phyloP scores from a whole-genome alignment of 768 basidiomycete genomes.

The Lentinula sp. region DNA sequence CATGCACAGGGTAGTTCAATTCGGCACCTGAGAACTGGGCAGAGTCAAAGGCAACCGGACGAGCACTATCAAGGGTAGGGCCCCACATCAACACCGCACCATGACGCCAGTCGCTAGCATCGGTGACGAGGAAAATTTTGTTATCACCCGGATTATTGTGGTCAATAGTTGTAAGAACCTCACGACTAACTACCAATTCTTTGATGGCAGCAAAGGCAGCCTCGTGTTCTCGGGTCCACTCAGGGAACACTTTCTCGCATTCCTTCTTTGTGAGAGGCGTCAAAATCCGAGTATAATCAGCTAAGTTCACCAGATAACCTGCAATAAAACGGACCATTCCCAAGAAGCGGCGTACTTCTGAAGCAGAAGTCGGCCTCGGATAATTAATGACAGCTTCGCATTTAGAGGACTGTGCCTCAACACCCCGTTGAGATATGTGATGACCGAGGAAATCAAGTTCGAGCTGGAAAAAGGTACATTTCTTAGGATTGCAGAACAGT shows the following conservation, averaged over 20 bases:
- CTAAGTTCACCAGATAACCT: slow-evolving; percentile 6
- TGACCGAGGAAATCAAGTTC: slow-evolving; percentile 17
- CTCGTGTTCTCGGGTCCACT: slow-evolving; percentile 17
- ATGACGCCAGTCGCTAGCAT: slow-evolving; percentile 20
- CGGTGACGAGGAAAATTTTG: slow-evolving; percentile 22
- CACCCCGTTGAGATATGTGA: slow-evolving; percentile 14
- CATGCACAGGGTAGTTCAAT: not conserved
- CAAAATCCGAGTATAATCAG: slow-evolving; percentile 12
- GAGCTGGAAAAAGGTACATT: slow-evolving; percentile 9
- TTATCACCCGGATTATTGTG: slow-evolving; percentile 20
- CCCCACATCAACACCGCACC: slow-evolving; percentile 22
- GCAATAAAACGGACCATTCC: slow-evolving; percentile 18
- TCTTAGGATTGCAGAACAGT: slow-evolving; percentile 18
- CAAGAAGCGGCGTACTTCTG: slow-evolving; percentile 14
- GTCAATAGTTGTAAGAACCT: slow-evolving; percentile 24
- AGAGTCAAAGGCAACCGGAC: slow-evolving; percentile 24
- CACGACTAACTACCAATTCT: slow-evolving; percentile 16
- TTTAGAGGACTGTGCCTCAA: slow-evolving; percentile 15
- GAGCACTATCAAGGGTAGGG: slow-evolving; percentile 15
- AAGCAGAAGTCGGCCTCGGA: slow-evolving; percentile 9
- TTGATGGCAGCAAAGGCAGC: slow-evolving; percentile 24
- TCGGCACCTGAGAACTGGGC: slow-evolving; percentile 15
- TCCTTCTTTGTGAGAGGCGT: slow-evolving; percentile 15
- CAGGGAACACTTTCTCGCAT: slow-evolving; percentile 7
- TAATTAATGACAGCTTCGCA: slow-evolving; percentile 15